Evolutionary conservation across 2,329 filamentous ascomycete genomes (phyloP).

Genomic region (Ophiostoma perfectum): DNA sequence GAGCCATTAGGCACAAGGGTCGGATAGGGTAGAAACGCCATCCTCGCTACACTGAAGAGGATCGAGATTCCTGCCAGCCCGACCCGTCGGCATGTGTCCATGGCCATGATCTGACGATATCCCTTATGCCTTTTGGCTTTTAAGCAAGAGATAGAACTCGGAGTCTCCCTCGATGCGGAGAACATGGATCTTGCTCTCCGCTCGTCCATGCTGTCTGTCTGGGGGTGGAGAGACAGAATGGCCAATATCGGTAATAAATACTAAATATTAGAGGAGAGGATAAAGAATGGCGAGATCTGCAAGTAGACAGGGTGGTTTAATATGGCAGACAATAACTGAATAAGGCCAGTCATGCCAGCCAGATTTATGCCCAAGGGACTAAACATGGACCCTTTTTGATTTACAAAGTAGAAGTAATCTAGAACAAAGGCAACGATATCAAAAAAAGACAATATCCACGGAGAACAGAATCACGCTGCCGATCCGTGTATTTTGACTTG

Average conservation of each 20-base stretch:
- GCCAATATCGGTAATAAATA: too few relatives aligned
- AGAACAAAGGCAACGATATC: background rate
- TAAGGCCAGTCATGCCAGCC: too few relatives aligned
- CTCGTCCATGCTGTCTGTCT: background rate
- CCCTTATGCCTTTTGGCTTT: background rate
- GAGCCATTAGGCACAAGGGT: background rate
- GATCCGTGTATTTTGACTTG: too few relatives aligned
- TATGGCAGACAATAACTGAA: too few relatives aligned
- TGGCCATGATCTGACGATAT: background rate
- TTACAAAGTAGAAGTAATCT: background rate
- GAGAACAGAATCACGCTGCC: background rate
- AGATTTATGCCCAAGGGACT: too few relatives aligned
- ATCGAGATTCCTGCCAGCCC: background rate
- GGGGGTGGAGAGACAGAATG: background rate
- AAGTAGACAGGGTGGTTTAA: too few relatives aligned
- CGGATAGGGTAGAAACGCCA: background rate
- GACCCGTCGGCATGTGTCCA: background rate
- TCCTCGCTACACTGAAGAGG: background rate
- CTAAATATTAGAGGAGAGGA: background rate
- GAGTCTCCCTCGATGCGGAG: background rate
- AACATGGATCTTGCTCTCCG: background rate
- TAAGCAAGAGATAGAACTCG: background rate
- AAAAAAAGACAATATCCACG: background rate
- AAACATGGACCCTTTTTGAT: background rate
- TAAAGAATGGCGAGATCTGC: slow-evolving; percentile 5